Evolutionary conservation across 2,329 filamentous ascomycete species (phyloP), one percentile per base, ranked within the genome.

Genomic region (Elsinoe fawcettii): DNA sequence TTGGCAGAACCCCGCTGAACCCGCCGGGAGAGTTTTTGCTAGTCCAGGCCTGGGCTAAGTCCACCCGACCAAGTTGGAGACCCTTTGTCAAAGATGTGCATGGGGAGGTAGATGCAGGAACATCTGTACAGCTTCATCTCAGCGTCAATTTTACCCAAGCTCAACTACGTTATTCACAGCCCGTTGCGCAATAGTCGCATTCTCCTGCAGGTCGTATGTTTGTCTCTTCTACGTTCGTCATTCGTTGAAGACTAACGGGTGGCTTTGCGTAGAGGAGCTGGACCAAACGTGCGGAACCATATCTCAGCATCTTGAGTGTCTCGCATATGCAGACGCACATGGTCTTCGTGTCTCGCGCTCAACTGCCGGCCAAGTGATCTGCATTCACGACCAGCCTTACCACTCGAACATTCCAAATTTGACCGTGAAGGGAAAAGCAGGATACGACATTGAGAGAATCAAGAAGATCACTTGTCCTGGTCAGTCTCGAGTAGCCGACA

Each of bases 231-330:
- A 36, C 49, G 34, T 46, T 46, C 20, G 41, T 46, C 41, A 25
- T 46, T 37, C 16, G 49, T 53, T 53, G 30, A 37, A 49, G 44
- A 53, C 32, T 37, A 53, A 53, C 49, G 49, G 49, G 49, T 32
- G 49, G 32, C 49, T 53, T 53, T 53, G 9, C 34, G 49, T 37
- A 53, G 49, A 53, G 49, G 49, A 53, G 49, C 18, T 53, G 49
- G 30, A 25, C 49, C 49, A 53, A 53, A 53, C 49, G 49, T 53
- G 20, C 32, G 30, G 30, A 53, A 37, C 49, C 49, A 37, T 32
- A 37, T 37, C 49, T 53, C 30, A 37, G 16, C 32, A 34, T 18
- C 49, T 34, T n/a, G 20, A 34, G 23, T 34, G 25, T 53, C 25
- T 53, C 49, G 25, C 49, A 34, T 8, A 53, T 12, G 46, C 25